A percentile compares a stretch with the other conserved stretches of the same genome.
Conservation (phyloP, 1,139 yeast genomes). For the Arxiozyma telluris region DNA sequence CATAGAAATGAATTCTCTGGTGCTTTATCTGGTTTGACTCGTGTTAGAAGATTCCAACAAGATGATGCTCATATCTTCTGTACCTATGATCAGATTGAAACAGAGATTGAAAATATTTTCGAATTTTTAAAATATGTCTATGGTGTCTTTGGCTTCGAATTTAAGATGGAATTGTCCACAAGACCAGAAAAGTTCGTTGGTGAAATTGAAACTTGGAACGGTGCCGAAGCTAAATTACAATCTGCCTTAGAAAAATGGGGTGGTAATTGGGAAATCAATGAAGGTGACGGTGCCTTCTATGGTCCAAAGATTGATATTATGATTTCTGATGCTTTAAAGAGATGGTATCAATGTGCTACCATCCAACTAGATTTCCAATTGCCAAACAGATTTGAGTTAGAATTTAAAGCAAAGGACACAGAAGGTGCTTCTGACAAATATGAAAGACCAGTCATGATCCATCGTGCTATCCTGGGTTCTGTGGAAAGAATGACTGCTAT, state of each 20-base stretch:
- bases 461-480: slow-evolving; percentile 95
- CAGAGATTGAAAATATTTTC: slow-evolving; percentile 71
- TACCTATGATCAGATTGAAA: slow-evolving; percentile 75
- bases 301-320: slow-evolving; percentile 97
- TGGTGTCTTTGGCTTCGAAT: slow-evolving; percentile 79
- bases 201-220: slow-evolving; percentile 76
- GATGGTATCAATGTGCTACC: slow-evolving; percentile 98
- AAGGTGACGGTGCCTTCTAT: slow-evolving; percentile 97
- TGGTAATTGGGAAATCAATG: slow-evolving; percentile 82
- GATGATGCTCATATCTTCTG: slow-evolving; percentile 98
- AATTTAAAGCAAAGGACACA: slow-evolving; percentile 69
- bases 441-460: slow-evolving; percentile 91
- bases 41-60: slow-evolving; percentile 97
- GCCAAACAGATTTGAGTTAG: slow-evolving; percentile 83
- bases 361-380: slow-evolving; percentile 96
- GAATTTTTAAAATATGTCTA: slow-evolving; percentile 73
- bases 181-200: slow-evolving; percentile 93
- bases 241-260: slow-evolving; percentile 68
- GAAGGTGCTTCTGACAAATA: slow-evolving; percentile 21
- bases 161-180: slow-evolving; percentile 83
- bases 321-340: slow-evolving; percentile 81
- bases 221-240: slow-evolving; percentile 73
- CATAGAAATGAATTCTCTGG: slow-evolving; percentile 96
- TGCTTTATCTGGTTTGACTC: slow-evolving; percentile 78
- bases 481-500: slow-evolving; percentile 98